A percentile compares a stretch with the other conserved stretches of the same genome.
These are phyloP conservation scores for Exobasidium rhododendri DNA, from an alignment of 1,284 basidiomycete genomes.

Conservation along the genomic window DNA sequence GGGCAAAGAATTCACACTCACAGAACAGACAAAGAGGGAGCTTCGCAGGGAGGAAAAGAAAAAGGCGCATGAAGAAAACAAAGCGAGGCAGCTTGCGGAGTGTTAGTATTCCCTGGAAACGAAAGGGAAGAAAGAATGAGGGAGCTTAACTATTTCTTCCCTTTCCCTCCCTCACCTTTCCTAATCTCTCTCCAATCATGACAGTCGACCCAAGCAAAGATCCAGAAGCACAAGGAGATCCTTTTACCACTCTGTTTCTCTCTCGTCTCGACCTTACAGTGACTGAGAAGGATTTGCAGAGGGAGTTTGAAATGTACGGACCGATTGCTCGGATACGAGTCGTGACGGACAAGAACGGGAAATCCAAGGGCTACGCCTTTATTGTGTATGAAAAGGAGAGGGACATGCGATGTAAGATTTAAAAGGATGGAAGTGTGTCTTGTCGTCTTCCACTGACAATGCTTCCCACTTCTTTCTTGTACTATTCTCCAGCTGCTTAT, in stretches of 20 bases:
- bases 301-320: slow-evolving; percentile 93
- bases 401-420: slow-evolving; percentile 67
- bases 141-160: no score
- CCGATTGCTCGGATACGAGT: slow-evolving; percentile 87
- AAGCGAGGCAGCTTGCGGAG: slow-evolving; percentile 16
- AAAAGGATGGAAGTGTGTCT: background rate
- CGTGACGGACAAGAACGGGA: slow-evolving; percentile 75
- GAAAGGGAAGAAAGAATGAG: no score
- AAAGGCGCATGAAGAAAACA: slow-evolving; percentile 19
- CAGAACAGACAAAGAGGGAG: slow-evolving; percentile 35
- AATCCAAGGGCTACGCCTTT: slow-evolving; percentile 90
- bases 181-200: background rate
- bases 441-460: background rate
- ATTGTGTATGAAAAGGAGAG: slow-evolving; percentile 95
- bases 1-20: slow-evolving; percentile 21
- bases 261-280: slow-evolving; percentile 84
- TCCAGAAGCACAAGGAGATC: slow-evolving; percentile 88
- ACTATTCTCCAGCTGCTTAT: slow-evolving; percentile 72
- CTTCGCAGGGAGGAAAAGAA: slow-evolving; percentile 29
- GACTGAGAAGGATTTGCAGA: slow-evolving; percentile 82
- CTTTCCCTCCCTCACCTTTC: slow-evolving; percentile 1
- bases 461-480: background rate
- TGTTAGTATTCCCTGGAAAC: slow-evolving; percentile 18
- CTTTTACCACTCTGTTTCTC: slow-evolving; percentile 97
- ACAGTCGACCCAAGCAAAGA: slow-evolving; percentile 87